Percentiles rank a stretch among this genome's conserved stretches.
phyloP scores from a whole-genome alignment of 345 rosid species.

The Corymbia maculata region DNA sequence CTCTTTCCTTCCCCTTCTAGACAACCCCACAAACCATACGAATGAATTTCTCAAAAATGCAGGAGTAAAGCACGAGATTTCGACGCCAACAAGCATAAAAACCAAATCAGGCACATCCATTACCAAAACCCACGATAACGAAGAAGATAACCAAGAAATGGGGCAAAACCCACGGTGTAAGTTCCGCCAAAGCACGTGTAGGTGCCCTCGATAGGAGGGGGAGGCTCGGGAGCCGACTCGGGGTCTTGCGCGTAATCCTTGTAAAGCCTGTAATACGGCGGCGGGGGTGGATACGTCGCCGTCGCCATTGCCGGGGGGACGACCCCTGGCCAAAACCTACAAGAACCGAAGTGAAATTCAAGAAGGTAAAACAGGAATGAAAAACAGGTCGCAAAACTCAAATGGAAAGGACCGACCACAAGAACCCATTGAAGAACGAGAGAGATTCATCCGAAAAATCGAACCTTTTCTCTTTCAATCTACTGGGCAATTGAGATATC shows the following conservation, averaged over 20 bases:
- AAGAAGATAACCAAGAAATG: not conserved
- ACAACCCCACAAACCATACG: not conserved
- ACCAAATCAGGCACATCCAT: not conserved
- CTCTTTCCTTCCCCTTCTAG: not conserved
- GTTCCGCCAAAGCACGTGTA: slow-evolving; percentile 62
- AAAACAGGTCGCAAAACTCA: not conserved
- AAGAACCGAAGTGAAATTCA: not conserved
- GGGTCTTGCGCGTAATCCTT: slow-evolving; percentile 65
- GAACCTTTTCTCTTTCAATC: not conserved
- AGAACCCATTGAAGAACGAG: not conserved
- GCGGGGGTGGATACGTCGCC: slow-evolving; percentile 88
- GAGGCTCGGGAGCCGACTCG: slow-evolving; percentile 67
- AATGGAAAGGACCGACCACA: not conserved
- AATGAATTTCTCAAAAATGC: not conserved
- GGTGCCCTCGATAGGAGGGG: slow-evolving; percentile 74
- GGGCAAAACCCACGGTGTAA: slow-evolving; percentile 43
- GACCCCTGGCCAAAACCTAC: not conserved
- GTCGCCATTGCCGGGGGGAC: slow-evolving; percentile 47
- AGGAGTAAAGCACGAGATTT: not conserved
- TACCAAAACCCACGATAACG: not conserved
- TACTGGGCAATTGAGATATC: not conserved
- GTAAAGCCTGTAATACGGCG: slow-evolving; percentile 85
- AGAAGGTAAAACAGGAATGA: fast-evolving
- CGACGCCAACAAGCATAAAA: not conserved
- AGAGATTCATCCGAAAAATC: not conserved